Evolutionary conservation across 2,329 filamentous ascomycete species (phyloP).

Genomic region (Cercospora sp.): DNA sequence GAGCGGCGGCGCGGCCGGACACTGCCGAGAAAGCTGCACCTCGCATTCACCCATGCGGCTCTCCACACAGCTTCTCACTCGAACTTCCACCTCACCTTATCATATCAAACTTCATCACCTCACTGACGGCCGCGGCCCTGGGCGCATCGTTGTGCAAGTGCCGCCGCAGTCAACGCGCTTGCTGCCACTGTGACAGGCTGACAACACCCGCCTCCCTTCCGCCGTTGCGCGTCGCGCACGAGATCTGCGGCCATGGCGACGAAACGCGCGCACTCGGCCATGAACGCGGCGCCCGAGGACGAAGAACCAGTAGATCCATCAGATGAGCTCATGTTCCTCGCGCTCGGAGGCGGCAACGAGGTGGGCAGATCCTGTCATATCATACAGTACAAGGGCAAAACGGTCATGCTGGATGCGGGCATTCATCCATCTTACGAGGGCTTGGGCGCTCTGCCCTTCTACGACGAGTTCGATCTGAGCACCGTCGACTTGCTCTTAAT

Average conservation of each 20-base stretch:
- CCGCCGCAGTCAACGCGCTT: neutral
- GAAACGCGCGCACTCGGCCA: slow-evolving; percentile 68
- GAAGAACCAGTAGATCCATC: slow-evolving; percentile 90
- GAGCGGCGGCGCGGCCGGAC: neutral
- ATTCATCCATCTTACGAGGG: slow-evolving; percentile 97
- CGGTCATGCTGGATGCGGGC: slow-evolving; percentile 97
- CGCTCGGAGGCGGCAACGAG: slow-evolving; percentile 92
- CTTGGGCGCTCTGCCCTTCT: slow-evolving; percentile 89
- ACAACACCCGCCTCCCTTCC: neutral
- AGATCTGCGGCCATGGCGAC: slow-evolving; percentile 69
- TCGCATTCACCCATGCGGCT: slow-evolving; percentile 3
- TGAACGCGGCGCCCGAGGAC: slow-evolving; percentile 64
- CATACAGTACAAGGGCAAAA: slow-evolving; percentile 98
- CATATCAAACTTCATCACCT: neutral
- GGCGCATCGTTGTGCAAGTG: neutral
- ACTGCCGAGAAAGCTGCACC: slow-evolving; percentile 5
- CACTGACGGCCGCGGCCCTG: neutral
- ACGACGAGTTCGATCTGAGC: slow-evolving; percentile 97
- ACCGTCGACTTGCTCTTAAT: slow-evolving; percentile 96
- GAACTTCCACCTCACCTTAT: neutral
- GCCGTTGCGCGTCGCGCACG: slow-evolving; percentile 20
- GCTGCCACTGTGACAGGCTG: neutral
- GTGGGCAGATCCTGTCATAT: slow-evolving; percentile 97
- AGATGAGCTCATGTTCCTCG: slow-evolving; percentile 92
- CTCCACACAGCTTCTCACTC: neutral